phyloP scores from a whole-genome alignment of 257 asterid species.

The Voacanga thouarsii region DNA sequence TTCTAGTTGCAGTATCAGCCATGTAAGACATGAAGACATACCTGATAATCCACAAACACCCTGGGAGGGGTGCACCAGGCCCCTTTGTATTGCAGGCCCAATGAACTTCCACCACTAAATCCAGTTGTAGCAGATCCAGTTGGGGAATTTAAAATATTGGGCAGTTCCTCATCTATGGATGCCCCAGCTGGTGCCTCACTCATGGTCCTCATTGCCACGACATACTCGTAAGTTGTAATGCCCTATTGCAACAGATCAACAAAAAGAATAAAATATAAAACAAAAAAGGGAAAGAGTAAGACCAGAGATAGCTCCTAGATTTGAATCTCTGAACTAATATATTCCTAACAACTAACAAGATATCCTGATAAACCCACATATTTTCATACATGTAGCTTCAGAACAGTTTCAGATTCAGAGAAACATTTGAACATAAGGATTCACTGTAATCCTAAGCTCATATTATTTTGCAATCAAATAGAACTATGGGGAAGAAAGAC shows the following conservation, averaged over 20 bases:
- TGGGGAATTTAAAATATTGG: slow-evolving; percentile 73
- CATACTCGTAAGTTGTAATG: slow-evolving; percentile 89
- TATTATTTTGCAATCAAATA: neutral
- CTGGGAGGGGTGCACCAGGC: slow-evolving; percentile 99
- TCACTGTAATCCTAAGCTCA: neutral
- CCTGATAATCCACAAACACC: slow-evolving; percentile 97
- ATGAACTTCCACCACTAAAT: slow-evolving; percentile 92
- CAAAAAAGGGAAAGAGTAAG: slow-evolving; percentile 3
- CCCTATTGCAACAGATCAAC: slow-evolving; percentile 48
- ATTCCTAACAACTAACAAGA: neutral
- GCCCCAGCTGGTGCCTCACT: slow-evolving; percentile 88
- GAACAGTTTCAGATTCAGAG: neutral
- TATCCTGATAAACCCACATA: neutral
- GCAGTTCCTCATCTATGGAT: slow-evolving; percentile 76
- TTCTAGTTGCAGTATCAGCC: neutral
- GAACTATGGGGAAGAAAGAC: slow-evolving; percentile 1
- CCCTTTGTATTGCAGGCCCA: slow-evolving; percentile 97
- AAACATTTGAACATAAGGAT: neutral
- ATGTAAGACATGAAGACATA: slow-evolving; percentile 16
- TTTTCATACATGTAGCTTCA: neutral
- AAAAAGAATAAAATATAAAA: neutral
- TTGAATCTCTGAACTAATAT: too few species aligned
- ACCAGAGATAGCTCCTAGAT: slow-evolving; percentile 18
- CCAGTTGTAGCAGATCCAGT: slow-evolving; percentile 96
- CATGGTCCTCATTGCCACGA: slow-evolving; percentile 98